Evolutionary conservation across 108 stramenopile genomes (phyloP), one percentile per base, ranked within the genome.

Genomic region (Nitzschia sp.): DNA sequence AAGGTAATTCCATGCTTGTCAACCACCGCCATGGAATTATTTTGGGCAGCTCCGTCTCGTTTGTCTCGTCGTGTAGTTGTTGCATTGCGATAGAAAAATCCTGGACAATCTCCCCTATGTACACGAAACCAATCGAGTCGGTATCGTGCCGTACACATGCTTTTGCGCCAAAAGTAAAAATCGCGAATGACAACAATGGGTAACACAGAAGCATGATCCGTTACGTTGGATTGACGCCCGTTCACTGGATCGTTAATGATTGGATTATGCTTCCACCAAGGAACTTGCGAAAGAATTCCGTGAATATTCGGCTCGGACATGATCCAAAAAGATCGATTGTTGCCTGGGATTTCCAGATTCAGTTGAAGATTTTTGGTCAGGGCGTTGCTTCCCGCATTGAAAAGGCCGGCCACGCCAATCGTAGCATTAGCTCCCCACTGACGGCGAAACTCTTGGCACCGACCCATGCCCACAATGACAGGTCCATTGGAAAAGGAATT

Each of bases 261-360:
- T n/a, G 53, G 53, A 54, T 54, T 21, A 18, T 54, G 53, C 18
- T 54, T 54, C 53, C 53, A 54, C 53, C 53, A 54, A 15, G 53
- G 53, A 6, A 54, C 53, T 15, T 6, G 11, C 8, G 5, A 15
- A n/a, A n/a, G n/a, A n/a, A n/a, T n/a, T n/a, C n/a, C n/a, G n/a
- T n/a, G n/a, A n/a, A n/a, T n/a, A n/a, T n/a, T n/a, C n/a, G n/a
- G n/a, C n/a, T n/a, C n/a, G n/a, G n/a, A n/a, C n/a, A n/a, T n/a
- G n/a, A n/a, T n/a, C n/a, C n/a, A n/a, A 54, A 24, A 21, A 18
- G 24, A 17, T 54, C n/a, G 8, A 5, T 18, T 6, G 5, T 54
- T 8, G 11, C 18, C 18, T 25, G 53, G 23, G 18, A 15, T 25
- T n/a, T n/a, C 6, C 19, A 54, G 8, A 18, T 54, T 54, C 19